Evolutionary conservation across 2,329 filamentous ascomycete species (phyloP).

Genomic region (Pseudogymnoascus sp.): DNA sequence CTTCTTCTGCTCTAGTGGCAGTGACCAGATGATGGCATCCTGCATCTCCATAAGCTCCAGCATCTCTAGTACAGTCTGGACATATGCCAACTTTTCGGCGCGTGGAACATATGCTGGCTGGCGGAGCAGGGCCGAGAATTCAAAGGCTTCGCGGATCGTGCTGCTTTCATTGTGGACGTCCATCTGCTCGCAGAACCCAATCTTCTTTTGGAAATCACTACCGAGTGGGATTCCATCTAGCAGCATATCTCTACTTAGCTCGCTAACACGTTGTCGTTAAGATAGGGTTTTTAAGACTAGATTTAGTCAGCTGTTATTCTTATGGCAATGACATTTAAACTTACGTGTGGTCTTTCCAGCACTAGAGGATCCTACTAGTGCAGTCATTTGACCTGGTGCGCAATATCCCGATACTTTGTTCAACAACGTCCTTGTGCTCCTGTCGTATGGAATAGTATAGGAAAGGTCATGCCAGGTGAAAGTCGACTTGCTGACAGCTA

Average conservation of each 20-base stretch:
- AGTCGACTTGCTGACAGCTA: conserved; percentile 36
- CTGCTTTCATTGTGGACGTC: conserved; percentile 78
- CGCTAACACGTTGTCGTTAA: conserved; percentile 79
- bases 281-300: conserved; percentile 71
- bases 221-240: conserved; percentile 62
- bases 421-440: conserved; percentile 60
- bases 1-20: conserved; percentile 57
- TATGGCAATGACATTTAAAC: neutral
- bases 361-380: conserved; percentile 54
- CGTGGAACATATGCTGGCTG: conserved; percentile 67
- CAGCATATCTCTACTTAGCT: conserved; percentile 75
- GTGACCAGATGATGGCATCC: conserved; percentile 55
- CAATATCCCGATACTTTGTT: conserved; percentile 78
- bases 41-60: conserved; percentile 61
- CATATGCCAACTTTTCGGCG: conserved; percentile 73
- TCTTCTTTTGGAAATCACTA: conserved; percentile 67
- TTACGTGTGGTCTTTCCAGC: conserved; percentile 64
- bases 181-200: conserved; percentile 82
- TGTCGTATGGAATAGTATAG: conserved; percentile 59
- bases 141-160: conserved; percentile 82
- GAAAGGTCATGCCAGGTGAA: conserved; percentile 68
- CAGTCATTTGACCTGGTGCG: conserved; percentile 63
- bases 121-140: conserved; percentile 81
- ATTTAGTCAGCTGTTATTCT: conserved; percentile 36
- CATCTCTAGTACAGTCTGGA: conserved; percentile 66